Evolutionary conservation across 2,329 filamentous ascomycete genomes (phyloP).

Genomic region (Rhynchosporium graminicola): DNA sequence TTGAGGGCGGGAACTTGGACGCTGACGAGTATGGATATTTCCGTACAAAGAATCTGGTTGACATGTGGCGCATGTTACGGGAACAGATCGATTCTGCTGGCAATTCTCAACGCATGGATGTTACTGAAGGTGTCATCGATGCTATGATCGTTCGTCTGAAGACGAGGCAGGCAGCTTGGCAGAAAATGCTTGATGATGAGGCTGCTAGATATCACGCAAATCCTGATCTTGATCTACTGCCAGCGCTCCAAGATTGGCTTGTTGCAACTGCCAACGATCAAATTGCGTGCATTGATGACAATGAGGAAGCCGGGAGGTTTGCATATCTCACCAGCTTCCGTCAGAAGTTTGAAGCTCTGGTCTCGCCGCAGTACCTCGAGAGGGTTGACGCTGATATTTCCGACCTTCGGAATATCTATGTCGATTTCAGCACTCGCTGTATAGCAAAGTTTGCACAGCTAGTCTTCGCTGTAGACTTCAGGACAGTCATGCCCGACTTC

Average conservation of each 20-base stretch:
- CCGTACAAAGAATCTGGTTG: slow-evolving; percentile 85
- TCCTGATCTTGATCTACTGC: slow-evolving; percentile 65
- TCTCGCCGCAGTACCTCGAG: slow-evolving; percentile 78
- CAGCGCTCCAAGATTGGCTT: slow-evolving; percentile 91
- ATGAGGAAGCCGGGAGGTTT: slow-evolving; percentile 70
- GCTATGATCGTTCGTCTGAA: slow-evolving; percentile 91
- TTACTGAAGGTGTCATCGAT: slow-evolving; percentile 92
- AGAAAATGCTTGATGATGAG: slow-evolving; percentile 86
- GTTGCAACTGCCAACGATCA: slow-evolving; percentile 97
- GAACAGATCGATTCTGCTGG: slow-evolving; percentile 87
- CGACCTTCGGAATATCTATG: slow-evolving; percentile 82
- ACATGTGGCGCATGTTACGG: slow-evolving; percentile 96
- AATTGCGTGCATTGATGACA: slow-evolving; percentile 96
- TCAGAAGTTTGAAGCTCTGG: slow-evolving; percentile 76
- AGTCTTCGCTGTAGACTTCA: slow-evolving; percentile 90
- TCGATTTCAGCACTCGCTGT: slow-evolving; percentile 92
- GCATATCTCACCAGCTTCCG: slow-evolving; percentile 87
- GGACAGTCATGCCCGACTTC: slow-evolving; percentile 78
- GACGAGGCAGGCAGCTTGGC: slow-evolving; percentile 80
- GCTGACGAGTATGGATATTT: slow-evolving; percentile 88
- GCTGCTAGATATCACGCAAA: slow-evolving; percentile 68
- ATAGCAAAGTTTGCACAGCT: slow-evolving; percentile 83
- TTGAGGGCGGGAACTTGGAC: slow-evolving; percentile 75
- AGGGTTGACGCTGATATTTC: slow-evolving; percentile 73
- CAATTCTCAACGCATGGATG: slow-evolving; percentile 82